Percentiles rank a stretch among this genome's conserved stretches.
These are phyloP conservation scores for Phylloporus scabripes DNA, from an alignment of 768 basidiomycete genomes.

Conservation along the genomic window DNA sequence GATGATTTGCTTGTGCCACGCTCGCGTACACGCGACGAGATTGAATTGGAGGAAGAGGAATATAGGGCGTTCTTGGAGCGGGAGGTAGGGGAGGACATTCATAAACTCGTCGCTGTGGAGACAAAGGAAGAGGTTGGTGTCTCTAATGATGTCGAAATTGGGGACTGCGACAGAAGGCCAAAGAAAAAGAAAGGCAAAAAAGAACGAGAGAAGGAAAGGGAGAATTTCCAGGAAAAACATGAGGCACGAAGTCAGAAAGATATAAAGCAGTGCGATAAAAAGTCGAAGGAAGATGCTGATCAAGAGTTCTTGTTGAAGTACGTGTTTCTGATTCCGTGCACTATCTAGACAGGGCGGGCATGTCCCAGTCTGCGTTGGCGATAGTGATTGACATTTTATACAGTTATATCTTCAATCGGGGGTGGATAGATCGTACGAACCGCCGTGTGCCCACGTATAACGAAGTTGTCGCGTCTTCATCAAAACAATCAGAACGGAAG, in stretches of 20 bases:
- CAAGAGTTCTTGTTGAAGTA: constrained; percentile 91
- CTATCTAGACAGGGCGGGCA: neutral
- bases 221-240: constrained; percentile 21
- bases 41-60: constrained; percentile 75
- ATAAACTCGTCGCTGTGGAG: constrained; percentile 57
- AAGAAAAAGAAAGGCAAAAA: constrained; percentile 34
- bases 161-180: constrained; percentile 25
- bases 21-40: constrained; percentile 73
- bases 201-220: constrained; percentile 29
- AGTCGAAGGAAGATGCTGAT: constrained; percentile 58
- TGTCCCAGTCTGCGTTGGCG: too few relatives aligned
- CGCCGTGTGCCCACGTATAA: constrained; percentile 78
- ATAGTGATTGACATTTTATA: neutral
- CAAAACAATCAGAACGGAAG: constrained; percentile 25
- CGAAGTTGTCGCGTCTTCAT: constrained; percentile 55
- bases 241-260: constrained; percentile 21
- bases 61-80: constrained; percentile 78
- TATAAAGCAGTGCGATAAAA: constrained; percentile 12
- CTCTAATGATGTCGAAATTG: constrained; percentile 22
- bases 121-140: constrained; percentile 8
- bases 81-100: constrained; percentile 74
- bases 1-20: constrained; percentile 70
- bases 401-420: constrained; percentile 95
- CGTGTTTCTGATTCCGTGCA: constrained; percentile 23
- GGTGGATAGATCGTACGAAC: constrained; percentile 85